A percentile compares a stretch with the other conserved stretches of the same genome.
Evolutionary conservation across 768 basidiomycete genomes (phyloP).

Genomic region (Clitopilus hobsonii): DNA sequence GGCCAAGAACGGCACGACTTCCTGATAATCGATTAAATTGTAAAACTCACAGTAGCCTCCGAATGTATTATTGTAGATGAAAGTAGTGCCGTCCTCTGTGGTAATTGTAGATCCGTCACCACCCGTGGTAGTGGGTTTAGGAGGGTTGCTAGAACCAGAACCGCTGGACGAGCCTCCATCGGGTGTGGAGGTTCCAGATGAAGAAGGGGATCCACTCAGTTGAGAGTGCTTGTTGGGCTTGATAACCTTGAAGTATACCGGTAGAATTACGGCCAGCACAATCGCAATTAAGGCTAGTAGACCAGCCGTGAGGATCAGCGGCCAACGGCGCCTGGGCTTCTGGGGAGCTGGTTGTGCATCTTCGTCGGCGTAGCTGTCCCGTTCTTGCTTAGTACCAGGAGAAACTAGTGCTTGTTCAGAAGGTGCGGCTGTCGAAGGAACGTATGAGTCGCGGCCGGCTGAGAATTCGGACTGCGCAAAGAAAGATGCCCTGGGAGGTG

Average conservation of each 20-base stretch:
- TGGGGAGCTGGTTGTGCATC: constrained; percentile 3
- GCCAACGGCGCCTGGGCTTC: constrained; percentile 10
- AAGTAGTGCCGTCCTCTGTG: constrained; percentile 61
- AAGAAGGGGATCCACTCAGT: constrained; percentile 2
- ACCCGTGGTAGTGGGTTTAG: constrained; percentile 38
- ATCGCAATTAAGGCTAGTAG: constrained; percentile 33
- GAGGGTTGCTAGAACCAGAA: constrained; percentile 2
- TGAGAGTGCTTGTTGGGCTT: constrained; percentile 29
- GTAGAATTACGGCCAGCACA: constrained; percentile 46
- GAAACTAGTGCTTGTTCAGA: not conserved
- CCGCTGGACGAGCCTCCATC: constrained; percentile 6
- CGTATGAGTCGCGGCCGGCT: not conserved
- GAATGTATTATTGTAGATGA: constrained; percentile 75
- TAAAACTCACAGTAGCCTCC: constrained; percentile 64
- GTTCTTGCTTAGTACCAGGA: not conserved
- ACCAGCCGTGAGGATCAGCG: constrained; percentile 18
- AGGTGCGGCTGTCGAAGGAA: not conserved
- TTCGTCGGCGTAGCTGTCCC: constrained; percentile 4
- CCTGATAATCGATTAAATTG: not conserved
- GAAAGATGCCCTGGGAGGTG: constrained; percentile 2
- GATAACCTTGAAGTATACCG: constrained; percentile 53
- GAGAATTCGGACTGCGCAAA: not conserved
- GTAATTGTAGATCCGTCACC: constrained; percentile 66
- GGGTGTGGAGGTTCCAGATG: constrained; percentile 6
- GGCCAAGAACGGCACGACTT: not conserved